Evolutionary conservation across 228 moss, liverwort and hornwort species (phyloP).

Genomic region (Sphagnum fallax): DNA sequence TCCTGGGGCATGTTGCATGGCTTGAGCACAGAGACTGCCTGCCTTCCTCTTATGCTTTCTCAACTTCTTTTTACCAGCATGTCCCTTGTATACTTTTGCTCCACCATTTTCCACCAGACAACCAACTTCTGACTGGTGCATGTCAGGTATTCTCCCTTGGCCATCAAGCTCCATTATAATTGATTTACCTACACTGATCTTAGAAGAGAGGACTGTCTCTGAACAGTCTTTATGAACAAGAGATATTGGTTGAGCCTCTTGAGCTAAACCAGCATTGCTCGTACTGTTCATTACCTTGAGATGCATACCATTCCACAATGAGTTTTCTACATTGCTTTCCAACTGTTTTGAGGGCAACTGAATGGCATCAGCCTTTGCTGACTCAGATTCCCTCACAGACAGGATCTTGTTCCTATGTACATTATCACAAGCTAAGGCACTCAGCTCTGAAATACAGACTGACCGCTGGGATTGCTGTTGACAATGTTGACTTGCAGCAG

Average conservation of each 20-base stretch:
- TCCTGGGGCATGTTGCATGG: not conserved
- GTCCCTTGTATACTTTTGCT: not conserved
- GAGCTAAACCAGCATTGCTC: not conserved
- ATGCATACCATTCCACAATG: not conserved
- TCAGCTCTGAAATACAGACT: slow-evolving; percentile 7
- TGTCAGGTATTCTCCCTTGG: not conserved
- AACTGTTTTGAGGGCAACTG: not conserved
- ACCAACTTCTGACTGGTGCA: not conserved
- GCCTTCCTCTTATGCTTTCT: not conserved
- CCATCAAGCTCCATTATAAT: too few relatives aligned
- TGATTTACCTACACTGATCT: not conserved
- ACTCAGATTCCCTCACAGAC: not conserved
- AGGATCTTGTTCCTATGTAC: not conserved
- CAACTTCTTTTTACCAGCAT: not conserved
- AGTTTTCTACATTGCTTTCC: not conserved
- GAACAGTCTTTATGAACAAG: not conserved
- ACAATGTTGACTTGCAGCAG: not conserved
- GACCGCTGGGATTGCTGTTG: slow-evolving; percentile 8
- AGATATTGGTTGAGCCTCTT: not conserved
- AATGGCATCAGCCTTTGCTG: not conserved
- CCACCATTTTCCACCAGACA: too few relatives aligned
- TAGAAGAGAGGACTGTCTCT: not conserved
- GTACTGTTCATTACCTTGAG: not conserved
- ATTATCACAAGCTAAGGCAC: slow-evolving; percentile 7
- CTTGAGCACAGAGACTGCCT: not conserved